These are phyloP conservation scores for Corynascus novoguineensis DNA, from an alignment of 495 filamentous ascomycete species.

Conservation along the genomic window DNA sequence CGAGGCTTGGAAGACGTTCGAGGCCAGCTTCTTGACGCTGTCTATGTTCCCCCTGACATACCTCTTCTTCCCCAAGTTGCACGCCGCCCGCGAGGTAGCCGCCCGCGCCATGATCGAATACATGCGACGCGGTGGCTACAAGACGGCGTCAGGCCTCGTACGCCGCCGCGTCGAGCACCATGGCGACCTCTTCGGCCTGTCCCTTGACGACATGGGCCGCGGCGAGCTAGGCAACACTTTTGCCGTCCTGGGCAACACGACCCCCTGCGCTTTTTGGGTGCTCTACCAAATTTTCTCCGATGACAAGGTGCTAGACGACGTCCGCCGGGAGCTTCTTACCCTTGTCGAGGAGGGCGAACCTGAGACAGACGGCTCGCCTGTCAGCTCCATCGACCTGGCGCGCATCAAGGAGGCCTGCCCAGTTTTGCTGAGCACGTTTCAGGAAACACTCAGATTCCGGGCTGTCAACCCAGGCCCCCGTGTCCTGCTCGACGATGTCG, in stretches of 20 bases:
- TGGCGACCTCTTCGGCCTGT: conserved; percentile 10
- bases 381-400: conserved; percentile 18
- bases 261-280: conserved; percentile 23
- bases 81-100: conserved; percentile 16
- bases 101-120: conserved; percentile 20
- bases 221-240: conserved; percentile 20
- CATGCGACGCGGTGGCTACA: conserved; percentile 15
- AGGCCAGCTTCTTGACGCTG: conserved; percentile 21
- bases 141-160: conserved; percentile 20
- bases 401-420: conserved; percentile 21
- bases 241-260: conserved; percentile 19
- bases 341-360: conserved; percentile 10
- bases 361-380: background rate
- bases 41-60: conserved; percentile 14
- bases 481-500: conserved; percentile 25
- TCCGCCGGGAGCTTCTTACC: conserved; percentile 21
- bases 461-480: conserved; percentile 21
- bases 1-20: conserved; percentile 19
- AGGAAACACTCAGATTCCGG: conserved; percentile 28
- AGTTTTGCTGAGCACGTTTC: conserved; percentile 22
- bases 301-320: conserved; percentile 12
- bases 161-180: conserved; percentile 21
- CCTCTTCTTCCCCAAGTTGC: conserved; percentile 13
- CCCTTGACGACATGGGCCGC: conserved; percentile 21
- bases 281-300: conserved; percentile 20